Conservation (phyloP, 768 basidiomycete species). For the Coprinopsis cinerea region DNA sequence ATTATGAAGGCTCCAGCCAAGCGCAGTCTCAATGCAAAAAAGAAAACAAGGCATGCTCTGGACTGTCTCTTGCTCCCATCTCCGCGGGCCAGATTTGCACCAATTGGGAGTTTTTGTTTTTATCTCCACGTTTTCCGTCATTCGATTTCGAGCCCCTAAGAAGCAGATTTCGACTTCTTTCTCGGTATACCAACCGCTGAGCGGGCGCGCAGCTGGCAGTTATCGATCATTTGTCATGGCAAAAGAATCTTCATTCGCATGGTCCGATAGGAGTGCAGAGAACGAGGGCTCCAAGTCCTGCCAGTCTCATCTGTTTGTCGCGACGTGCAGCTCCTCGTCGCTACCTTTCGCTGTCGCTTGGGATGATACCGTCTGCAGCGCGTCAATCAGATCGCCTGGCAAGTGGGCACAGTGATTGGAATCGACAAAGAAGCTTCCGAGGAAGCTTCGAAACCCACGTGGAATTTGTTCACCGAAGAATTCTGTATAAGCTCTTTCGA, state of each 20-base stretch:
- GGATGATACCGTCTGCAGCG: not conserved
- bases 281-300: no score
- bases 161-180: constrained; percentile 9
- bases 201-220: not conserved
- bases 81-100: constrained; percentile 1
- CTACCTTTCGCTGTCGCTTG: not conserved
- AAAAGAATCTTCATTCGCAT: no score
- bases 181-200: constrained; percentile 17
- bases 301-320: no score
- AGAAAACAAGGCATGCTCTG: constrained; percentile 2
- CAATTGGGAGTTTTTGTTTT: not conserved
- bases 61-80: not conserved
- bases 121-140: not conserved
- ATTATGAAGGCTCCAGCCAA: not conserved
- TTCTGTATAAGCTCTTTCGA: not conserved
- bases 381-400: constrained; percentile 6
- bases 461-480: constrained; percentile 4
- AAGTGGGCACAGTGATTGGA: not conserved
- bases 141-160: not conserved
- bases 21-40: not conserved
- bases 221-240: not conserved
- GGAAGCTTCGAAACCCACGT: constrained; percentile 4
- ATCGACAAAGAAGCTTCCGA: not conserved
- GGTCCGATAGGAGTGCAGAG: no score
- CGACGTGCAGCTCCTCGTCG: no score